These are phyloP conservation scores for Cladosporium colombiae DNA, from an alignment of 2,329 filamentous ascomycete genomes.

Conservation along the genomic window DNA sequence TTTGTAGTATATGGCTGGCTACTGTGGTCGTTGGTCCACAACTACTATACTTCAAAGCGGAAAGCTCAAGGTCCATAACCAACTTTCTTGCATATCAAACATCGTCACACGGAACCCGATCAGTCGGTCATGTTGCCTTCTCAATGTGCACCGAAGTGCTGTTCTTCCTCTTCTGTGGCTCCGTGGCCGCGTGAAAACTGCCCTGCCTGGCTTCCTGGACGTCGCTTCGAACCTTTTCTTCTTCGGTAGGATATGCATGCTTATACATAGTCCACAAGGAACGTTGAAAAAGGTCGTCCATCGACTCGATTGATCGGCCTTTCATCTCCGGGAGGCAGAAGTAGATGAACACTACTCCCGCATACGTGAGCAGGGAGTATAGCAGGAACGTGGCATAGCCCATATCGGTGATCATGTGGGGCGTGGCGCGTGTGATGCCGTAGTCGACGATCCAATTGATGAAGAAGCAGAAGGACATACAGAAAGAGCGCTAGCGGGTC, in stretches of 20 bases:
- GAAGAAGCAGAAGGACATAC: conserved; percentile 29
- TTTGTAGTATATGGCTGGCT: neutral
- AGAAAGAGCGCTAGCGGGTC: conserved; percentile 21
- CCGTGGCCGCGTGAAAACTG: conserved; percentile 18
- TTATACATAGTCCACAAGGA: conserved; percentile 26
- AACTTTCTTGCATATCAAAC: neutral
- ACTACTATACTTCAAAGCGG: neutral
- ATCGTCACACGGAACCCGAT: neutral
- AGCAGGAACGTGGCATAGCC: conserved; percentile 26
- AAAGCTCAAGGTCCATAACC: neutral
- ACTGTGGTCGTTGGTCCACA: neutral
- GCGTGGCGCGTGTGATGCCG: conserved; percentile 25
- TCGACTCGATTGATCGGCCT: conserved; percentile 27
- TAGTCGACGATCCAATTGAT: conserved; percentile 30
- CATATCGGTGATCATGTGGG: conserved; percentile 26
- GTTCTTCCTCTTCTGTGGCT: conserved; percentile 8
- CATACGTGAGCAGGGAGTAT: conserved; percentile 26
- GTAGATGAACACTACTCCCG: conserved; percentile 25
- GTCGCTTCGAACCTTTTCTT: conserved; percentile 27
- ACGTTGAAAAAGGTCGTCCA: conserved; percentile 27
- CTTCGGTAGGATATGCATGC: conserved; percentile 27
- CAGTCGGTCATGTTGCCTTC: neutral
- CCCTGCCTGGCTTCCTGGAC: conserved; percentile 22
- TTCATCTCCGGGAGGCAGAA: conserved; percentile 28
- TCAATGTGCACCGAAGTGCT: neutral